Conservation (phyloP, 83 land plant genomes). For the Picea engelmannii region DNA sequence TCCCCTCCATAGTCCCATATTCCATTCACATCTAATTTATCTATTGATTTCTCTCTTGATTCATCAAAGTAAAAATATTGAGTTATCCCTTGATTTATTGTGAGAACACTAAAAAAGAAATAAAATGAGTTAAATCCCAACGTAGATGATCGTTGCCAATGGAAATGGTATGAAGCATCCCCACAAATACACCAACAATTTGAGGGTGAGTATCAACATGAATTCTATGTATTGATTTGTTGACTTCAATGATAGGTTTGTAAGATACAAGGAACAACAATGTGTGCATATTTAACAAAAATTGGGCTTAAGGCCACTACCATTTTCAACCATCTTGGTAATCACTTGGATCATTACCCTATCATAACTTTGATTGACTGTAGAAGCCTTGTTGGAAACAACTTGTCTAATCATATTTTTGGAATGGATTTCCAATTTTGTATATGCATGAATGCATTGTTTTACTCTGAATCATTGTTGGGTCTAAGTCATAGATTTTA, state of each 20-base stretch:
- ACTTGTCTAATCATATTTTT: conserved; percentile 28
- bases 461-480: not conserved
- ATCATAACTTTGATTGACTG: conserved; percentile 70
- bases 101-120: too few species aligned
- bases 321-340: conserved; percentile 30
- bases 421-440: conserved; percentile 33
- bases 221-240: too few species aligned
- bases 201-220: too few species aligned
- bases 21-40: too few species aligned
- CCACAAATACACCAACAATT: too few species aligned
- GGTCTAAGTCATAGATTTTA: not conserved
- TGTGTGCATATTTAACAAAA: conserved; percentile 57
- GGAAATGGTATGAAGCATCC: too few species aligned
- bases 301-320: conserved; percentile 62
- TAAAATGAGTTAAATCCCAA: too few species aligned
- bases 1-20: too few species aligned
- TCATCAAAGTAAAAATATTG: too few species aligned
- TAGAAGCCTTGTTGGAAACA: conserved; percentile 56
- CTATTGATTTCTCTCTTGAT: too few species aligned
- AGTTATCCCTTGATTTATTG: too few species aligned
- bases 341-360: conserved; percentile 53
- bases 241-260: conserved; percentile 55
- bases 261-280: conserved; percentile 49
- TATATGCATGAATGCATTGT: not conserved
- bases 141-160: too few species aligned